These are phyloP conservation scores for Fusarium neocosmosporiellum DNA, from an alignment of 2,329 filamentous ascomycete genomes.

Conservation along the genomic window DNA sequence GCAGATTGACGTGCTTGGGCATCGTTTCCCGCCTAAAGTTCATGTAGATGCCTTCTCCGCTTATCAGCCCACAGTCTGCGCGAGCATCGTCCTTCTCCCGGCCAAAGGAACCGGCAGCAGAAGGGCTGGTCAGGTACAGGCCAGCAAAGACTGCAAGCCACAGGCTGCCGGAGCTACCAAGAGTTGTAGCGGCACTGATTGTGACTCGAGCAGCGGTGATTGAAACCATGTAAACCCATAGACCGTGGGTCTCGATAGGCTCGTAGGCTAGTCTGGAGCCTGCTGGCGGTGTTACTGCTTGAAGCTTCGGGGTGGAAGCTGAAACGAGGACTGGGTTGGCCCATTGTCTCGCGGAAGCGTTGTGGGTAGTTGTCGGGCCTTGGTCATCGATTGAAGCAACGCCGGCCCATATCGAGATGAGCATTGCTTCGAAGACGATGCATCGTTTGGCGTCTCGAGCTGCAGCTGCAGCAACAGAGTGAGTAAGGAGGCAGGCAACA, in stretches of 20 bases:
- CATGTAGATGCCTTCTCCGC: background rate
- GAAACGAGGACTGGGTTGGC: background rate
- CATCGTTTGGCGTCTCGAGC: background rate
- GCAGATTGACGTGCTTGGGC: background rate
- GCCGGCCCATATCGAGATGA: background rate
- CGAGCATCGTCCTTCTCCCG: background rate
- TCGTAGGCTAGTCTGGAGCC: background rate
- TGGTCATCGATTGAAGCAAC: background rate
- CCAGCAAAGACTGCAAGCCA: background rate
- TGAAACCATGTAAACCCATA: background rate
- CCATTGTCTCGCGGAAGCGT: background rate
- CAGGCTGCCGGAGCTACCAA: background rate
- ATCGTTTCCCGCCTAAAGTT: background rate
- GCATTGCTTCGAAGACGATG: background rate
- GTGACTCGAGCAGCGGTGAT: background rate
- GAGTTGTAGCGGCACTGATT: background rate
- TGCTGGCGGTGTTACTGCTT: background rate
- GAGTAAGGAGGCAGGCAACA: background rate
- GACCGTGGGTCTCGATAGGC: background rate
- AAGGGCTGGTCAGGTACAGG: background rate
- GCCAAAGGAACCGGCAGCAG: background rate
- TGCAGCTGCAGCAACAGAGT: background rate
- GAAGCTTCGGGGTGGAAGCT: background rate
- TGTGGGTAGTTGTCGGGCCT: background rate
- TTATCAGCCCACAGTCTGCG: background rate